Percentiles rank a stretch among this genome's conserved stretches.
phyloP scores from a whole-genome alignment of 805 yeast genomes.

The Sungouiella thailandica region DNA sequence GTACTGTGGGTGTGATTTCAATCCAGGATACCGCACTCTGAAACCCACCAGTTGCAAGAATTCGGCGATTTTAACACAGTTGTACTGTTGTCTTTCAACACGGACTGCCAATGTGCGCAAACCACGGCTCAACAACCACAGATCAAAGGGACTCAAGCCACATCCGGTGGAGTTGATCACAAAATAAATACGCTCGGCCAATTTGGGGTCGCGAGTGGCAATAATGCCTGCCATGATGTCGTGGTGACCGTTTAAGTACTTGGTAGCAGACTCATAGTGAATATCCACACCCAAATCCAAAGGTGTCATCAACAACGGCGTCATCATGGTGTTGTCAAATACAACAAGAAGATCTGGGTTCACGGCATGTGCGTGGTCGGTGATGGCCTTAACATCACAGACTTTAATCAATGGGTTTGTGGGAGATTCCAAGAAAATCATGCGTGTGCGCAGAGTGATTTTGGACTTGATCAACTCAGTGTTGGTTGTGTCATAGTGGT shows the following conservation, averaged over 20 bases:
- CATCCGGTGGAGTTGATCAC: slow-evolving; percentile 88
- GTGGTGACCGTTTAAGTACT: slow-evolving; percentile 90
- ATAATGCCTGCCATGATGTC: slow-evolving; percentile 95
- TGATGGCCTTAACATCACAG: slow-evolving; percentile 67
- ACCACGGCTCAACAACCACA: slow-evolving; percentile 85
- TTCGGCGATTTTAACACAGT: slow-evolving; percentile 70
- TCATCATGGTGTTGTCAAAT: slow-evolving; percentile 96
- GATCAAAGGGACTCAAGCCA: slow-evolving; percentile 89
- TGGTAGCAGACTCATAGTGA: slow-evolving; percentile 91
- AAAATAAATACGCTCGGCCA: slow-evolving; percentile 67
- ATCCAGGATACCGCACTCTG: slow-evolving; percentile 82
- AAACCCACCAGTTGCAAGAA: slow-evolving; percentile 66
- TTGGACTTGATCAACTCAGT: slow-evolving; percentile 54
- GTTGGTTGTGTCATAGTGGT: slow-evolving; percentile 79
- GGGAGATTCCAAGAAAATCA: slow-evolving; percentile 86
- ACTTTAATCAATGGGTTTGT: slow-evolving; percentile 91
- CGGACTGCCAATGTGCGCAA: slow-evolving; percentile 83
- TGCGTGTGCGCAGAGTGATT: slow-evolving; percentile 54
- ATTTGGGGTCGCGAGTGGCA: slow-evolving; percentile 57
- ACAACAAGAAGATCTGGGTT: slow-evolving; percentile 71
- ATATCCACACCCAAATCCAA: slow-evolving; percentile 84
- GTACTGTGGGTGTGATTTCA: slow-evolving; percentile 75
- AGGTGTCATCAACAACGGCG: slow-evolving; percentile 82
- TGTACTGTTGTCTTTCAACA: slow-evolving; percentile 81
- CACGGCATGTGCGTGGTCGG: slow-evolving; percentile 59